phyloP scores from a whole-genome alignment of 371 early-diverging fungal species.

The Syncephalastrum monosporum region DNA sequence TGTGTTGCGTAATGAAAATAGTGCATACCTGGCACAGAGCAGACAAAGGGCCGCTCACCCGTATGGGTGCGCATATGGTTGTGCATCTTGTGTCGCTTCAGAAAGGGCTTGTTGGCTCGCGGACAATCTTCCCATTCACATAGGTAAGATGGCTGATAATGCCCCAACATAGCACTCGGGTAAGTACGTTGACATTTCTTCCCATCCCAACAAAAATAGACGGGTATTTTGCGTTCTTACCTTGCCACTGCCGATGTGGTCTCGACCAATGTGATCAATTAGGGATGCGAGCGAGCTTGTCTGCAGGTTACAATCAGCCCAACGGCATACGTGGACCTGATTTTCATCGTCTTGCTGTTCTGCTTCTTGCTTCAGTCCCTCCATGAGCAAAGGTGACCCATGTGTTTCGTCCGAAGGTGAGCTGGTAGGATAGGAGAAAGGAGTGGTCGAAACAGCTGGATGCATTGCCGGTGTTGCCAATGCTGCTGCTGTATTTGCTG shows the following conservation, averaged over 20 bases:
- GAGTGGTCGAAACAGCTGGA: too few relatives aligned
- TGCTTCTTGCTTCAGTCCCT: not conserved
- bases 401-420: too few relatives aligned
- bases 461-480: too few relatives aligned
- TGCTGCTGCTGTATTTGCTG: too few relatives aligned
- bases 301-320: conserved; percentile 55
- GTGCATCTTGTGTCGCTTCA: conserved; percentile 82
- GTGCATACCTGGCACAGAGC: conserved; percentile 17
- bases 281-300: conserved; percentile 50
- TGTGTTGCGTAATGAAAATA: not conserved
- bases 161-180: not conserved
- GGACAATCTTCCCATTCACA: conserved; percentile 79
- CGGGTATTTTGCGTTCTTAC: not conserved
- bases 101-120: conserved; percentile 68
- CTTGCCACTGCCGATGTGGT: conserved; percentile 67
- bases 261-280: conserved; percentile 61
- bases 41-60: conserved; percentile 63
- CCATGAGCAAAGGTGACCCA: too few relatives aligned
- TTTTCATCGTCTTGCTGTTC: conserved; percentile 2
- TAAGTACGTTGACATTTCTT: too few relatives aligned
- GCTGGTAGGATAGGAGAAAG: too few relatives aligned
- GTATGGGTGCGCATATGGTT: conserved; percentile 85
- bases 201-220: too few relatives aligned
- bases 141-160: conserved; percentile 55
- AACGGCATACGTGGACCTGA: conserved; percentile 40